Percentiles rank a stretch among this genome's conserved stretches.
phyloP scores from a whole-genome alignment of 768 basidiomycete genomes.

The Leucosporidium creatinivorum region DNA sequence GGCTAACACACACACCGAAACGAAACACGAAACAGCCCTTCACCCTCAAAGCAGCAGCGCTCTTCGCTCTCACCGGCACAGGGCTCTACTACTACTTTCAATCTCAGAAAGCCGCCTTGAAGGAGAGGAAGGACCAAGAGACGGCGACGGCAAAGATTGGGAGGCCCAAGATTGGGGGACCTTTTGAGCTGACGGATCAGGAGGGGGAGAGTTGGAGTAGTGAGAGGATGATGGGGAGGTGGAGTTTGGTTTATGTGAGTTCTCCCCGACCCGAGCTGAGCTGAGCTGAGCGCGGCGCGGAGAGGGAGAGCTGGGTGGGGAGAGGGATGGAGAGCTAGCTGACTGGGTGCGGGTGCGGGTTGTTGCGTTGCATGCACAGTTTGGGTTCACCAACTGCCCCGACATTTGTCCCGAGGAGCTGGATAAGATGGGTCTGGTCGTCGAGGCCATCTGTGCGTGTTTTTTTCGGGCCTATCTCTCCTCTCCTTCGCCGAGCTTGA shows the following conservation, averaged over 20 bases:
- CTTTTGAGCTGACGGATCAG: slow-evolving; percentile 68
- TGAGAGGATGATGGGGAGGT: slow-evolving; percentile 74
- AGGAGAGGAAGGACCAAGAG: slow-evolving; percentile 72
- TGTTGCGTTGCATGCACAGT: too few relatives aligned
- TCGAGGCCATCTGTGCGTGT: slow-evolving; percentile 62
- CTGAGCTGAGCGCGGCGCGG: too few relatives aligned
- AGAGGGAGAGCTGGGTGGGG: slow-evolving; percentile 41
- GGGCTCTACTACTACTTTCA: slow-evolving; percentile 84
- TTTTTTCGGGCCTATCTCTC: background rate
- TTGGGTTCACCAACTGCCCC: slow-evolving; percentile 99
- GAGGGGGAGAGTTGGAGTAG: slow-evolving; percentile 68
- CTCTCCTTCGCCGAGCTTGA: too few relatives aligned
- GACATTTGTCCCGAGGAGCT: slow-evolving; percentile 98
- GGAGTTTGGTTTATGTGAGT: slow-evolving; percentile 52
- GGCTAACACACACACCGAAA: too few relatives aligned
- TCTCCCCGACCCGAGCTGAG: too few relatives aligned
- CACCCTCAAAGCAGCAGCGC: slow-evolving; percentile 69
- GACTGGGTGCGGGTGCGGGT: background rate
- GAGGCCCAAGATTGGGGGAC: slow-evolving; percentile 80
- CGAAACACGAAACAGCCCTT: slow-evolving; percentile 59
- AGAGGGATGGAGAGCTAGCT: background rate
- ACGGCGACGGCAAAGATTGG: slow-evolving; percentile 66
- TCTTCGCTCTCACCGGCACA: slow-evolving; percentile 75
- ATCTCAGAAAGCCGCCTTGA: slow-evolving; percentile 69
- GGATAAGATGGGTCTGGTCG: slow-evolving; percentile 79